Percentiles rank a stretch among this genome's conserved stretches.
Evolutionary conservation across 768 basidiomycete species (phyloP).

Genomic region (Pholiota conissans): DNA sequence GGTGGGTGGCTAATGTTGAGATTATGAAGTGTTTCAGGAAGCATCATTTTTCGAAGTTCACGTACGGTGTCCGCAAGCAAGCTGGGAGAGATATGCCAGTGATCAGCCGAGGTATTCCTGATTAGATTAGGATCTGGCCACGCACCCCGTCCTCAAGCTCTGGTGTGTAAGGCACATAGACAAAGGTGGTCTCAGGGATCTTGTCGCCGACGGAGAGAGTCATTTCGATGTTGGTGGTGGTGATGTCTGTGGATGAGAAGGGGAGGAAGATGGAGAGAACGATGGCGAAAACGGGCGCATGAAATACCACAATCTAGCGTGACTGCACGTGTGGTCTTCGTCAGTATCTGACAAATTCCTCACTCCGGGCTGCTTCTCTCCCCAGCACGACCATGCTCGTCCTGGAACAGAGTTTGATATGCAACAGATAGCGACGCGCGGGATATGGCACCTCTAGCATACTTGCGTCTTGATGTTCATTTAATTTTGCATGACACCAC

Average conservation of each 20-base stretch:
- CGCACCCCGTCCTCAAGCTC: conserved; percentile 63
- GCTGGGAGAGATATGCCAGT: conserved; percentile 32
- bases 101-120: conserved; percentile 11
- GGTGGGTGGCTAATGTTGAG: conserved; percentile 42
- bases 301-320: conserved; percentile 3
- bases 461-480: neutral
- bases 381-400: neutral
- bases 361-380: neutral
- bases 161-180: conserved; percentile 58
- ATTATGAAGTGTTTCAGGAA: conserved; percentile 8
- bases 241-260: conserved; percentile 6
- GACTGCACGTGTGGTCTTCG: conserved; percentile 10
- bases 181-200: conserved; percentile 40
- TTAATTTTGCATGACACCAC: conserved; percentile 3
- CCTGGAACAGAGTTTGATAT: neutral
- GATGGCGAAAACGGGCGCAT: neutral
- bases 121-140: conserved; percentile 19
- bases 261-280: conserved; percentile 6
- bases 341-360: neutral
- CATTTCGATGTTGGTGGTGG: conserved; percentile 17
- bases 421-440: too few species aligned
- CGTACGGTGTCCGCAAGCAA: conserved; percentile 68
- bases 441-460: neutral
- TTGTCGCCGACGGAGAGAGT: conserved; percentile 37
- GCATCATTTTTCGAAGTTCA: conserved; percentile 16